Conservation (phyloP, 2,329 filamentous ascomycete species). For the Mycosphaerella sp. region DNA sequence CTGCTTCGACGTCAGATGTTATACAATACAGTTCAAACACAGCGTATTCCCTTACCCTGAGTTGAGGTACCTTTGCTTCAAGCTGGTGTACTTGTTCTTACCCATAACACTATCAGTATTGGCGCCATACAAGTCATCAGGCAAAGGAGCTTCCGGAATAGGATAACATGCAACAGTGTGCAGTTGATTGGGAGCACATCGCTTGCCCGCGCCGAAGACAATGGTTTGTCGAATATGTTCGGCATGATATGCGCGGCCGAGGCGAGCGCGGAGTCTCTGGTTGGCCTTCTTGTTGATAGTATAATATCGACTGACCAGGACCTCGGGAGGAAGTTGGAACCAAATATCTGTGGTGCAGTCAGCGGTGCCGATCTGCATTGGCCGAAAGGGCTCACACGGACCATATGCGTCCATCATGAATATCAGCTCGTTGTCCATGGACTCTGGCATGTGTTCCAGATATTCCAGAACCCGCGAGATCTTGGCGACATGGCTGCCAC, state of each 20-base stretch:
- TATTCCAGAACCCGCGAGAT: conserved; percentile 21
- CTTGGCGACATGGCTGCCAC: conserved; percentile 24
- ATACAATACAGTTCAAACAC: background rate
- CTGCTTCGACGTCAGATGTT: background rate
- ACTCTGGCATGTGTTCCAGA: conserved; percentile 14
- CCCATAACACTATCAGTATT: conserved; percentile 32
- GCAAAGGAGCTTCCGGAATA: conserved; percentile 48
- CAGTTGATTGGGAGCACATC: conserved; percentile 42
- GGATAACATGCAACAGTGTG: conserved; percentile 47
- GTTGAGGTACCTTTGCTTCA: conserved; percentile 25
- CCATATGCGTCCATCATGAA: conserved; percentile 27
- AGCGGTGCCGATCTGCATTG: background rate
- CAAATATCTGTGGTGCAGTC: conserved; percentile 21
- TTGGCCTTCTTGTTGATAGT: conserved; percentile 33
- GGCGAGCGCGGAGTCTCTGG: conserved; percentile 40
- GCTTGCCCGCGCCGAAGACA: conserved; percentile 52
- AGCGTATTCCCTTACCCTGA: conserved; percentile 12
- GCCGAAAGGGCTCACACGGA: conserved; percentile 1
- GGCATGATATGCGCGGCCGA: conserved; percentile 35
- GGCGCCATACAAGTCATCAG: conserved; percentile 43
- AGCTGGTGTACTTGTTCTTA: conserved; percentile 32
- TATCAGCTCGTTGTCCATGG: conserved; percentile 22
- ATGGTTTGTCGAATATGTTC: conserved; percentile 42
- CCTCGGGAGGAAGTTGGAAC: conserved; percentile 25
- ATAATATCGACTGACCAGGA: conserved; percentile 24